Conservation (phyloP, 225 moss, liverwort and hornwort species). For the Marchantia paleacea region DNA sequence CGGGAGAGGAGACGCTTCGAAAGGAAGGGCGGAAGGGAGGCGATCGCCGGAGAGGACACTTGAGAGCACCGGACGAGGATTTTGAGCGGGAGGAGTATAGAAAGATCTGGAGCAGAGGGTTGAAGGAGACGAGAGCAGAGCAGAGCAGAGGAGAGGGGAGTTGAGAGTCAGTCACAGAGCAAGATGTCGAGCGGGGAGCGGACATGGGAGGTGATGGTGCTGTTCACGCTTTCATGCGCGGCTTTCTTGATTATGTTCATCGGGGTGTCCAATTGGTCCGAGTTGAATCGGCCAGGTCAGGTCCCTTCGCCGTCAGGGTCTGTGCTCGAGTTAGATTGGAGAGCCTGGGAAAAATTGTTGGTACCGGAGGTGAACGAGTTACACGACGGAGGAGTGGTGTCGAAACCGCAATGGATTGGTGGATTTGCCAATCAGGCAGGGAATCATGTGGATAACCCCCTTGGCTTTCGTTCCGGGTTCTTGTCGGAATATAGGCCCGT, state of each 20-base stretch:
- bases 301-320: not conserved
- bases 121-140: not conserved
- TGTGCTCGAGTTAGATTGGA: not conserved
- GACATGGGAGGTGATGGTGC: conserved; percentile 11
- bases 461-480: not conserved
- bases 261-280: conserved; percentile 9
- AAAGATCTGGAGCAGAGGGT: not conserved
- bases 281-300: not conserved
- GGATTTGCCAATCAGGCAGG: not conserved
- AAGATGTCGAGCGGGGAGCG: conserved; percentile 13
- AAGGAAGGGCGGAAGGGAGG: too few species aligned
- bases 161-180: not conserved
- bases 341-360: not conserved
- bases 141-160: not conserved
- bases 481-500: not conserved
- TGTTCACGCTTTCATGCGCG: conserved; percentile 11
- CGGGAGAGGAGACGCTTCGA: too few species aligned
- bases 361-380: not conserved
- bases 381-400: conserved; percentile 9
- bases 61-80: not conserved
- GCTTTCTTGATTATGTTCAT: conserved; percentile 19
- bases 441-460: conserved; percentile 10
- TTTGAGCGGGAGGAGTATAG: not conserved
- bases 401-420: conserved; percentile 19
- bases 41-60: too few species aligned